Conservation (phyloP, 2,329 filamentous ascomycete genomes). For the Venturia asperata region DNA sequence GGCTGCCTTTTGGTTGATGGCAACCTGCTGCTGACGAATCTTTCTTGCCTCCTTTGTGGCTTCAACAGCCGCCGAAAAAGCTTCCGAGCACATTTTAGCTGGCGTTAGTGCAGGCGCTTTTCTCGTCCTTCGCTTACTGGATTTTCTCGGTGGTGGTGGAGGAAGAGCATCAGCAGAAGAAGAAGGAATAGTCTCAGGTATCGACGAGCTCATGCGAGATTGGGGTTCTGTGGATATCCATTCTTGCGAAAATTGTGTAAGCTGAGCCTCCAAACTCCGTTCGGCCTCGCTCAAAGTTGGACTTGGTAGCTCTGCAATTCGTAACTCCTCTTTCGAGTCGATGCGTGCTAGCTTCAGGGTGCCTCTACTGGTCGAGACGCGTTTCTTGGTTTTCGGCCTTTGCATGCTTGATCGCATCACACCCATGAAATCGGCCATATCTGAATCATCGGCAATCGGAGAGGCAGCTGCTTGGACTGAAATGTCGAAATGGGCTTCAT, state of each 20-base stretch:
- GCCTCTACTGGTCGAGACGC: constrained; percentile 7
- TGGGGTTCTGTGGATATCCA: constrained; percentile 21
- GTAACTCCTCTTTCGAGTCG: constrained; percentile 17
- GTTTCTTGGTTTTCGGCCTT: background rate
- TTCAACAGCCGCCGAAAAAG: constrained; percentile 10
- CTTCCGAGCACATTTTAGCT: constrained; percentile 14
- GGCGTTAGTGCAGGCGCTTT: background rate
- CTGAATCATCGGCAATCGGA: background rate
- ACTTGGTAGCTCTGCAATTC: constrained; percentile 25
- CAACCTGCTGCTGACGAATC: background rate
- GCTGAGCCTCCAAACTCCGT: constrained; percentile 29
- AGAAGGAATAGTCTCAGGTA: constrained; percentile 8
- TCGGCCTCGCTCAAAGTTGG: constrained; percentile 44
- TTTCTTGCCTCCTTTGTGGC: constrained; percentile 5
- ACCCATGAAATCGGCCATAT: constrained; percentile 15
- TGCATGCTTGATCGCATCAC: constrained; percentile 17
- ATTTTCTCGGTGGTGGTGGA: constrained; percentile 19
- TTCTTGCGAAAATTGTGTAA: constrained; percentile 23
- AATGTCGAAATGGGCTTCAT: background rate
- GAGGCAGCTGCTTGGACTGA: background rate
- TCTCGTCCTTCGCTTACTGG: constrained; percentile 17
- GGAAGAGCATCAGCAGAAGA: constrained; percentile 11
- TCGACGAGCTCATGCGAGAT: constrained; percentile 12
- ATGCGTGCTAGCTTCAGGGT: constrained; percentile 11
- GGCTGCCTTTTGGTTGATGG: background rate